Conservation (phyloP, 768 basidiomycete genomes). For the Suillus bovinus region DNA sequence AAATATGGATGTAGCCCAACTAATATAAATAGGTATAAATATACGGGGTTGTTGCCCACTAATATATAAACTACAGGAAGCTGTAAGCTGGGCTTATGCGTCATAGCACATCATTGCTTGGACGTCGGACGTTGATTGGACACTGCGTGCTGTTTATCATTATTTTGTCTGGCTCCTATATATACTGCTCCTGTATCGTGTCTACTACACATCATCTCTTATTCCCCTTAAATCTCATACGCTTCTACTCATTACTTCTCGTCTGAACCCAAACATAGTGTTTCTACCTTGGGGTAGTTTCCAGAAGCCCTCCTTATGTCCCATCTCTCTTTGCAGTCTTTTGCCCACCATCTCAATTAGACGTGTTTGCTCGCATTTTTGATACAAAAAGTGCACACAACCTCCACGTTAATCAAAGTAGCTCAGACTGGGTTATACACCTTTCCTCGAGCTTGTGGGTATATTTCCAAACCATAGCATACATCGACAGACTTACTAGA, state of each 20-base stretch:
- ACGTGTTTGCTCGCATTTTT: not conserved
- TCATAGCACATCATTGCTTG: no score
- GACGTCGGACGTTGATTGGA: no score
- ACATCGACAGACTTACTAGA: not conserved
- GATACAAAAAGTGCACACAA: not conserved
- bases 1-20: no score
- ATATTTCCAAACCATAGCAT: not conserved
- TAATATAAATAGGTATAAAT: not conserved
- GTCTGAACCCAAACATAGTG: no score
- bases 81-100: no score
- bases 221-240: no score
- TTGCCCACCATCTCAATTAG: not conserved
- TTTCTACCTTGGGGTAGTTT: no score
- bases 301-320: not conserved
- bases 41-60: not conserved
- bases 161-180: no score
- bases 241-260: no score
- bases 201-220: no score
- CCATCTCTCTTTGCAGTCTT: not conserved
- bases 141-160: no score
- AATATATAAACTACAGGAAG: not conserved
- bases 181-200: no score
- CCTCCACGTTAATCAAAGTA: not conserved
- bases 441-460: slow-evolving; percentile 13
- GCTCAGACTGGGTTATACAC: not conserved